A percentile compares a stretch with the other conserved stretches of the same genome.
Conservation (phyloP, 257 asterid species). For the Schizonepeta tenuifolia region DNA sequence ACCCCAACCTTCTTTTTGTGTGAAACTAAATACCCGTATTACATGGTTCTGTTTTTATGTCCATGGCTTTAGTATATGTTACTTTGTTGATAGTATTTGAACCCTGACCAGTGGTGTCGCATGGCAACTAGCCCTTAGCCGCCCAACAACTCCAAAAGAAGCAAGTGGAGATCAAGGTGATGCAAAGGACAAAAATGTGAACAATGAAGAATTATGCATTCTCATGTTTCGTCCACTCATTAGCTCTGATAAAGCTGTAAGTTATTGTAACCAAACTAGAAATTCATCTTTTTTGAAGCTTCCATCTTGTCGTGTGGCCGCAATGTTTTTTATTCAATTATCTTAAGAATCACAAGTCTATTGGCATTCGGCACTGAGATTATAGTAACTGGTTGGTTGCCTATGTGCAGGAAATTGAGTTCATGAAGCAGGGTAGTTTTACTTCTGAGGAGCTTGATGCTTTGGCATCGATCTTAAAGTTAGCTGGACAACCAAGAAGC, state of each 20-base stretch:
- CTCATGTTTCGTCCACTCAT: constrained; percentile 87
- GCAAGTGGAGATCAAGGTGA: constrained; percentile 44
- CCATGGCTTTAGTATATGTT: constrained; percentile 24
- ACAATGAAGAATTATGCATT: constrained; percentile 69
- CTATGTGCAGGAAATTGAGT: constrained; percentile 77
- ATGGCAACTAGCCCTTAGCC: constrained; percentile 86
- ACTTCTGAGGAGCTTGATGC: constrained; percentile 87
- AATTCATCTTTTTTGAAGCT: constrained; percentile 13
- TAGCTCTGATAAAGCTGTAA: constrained; percentile 81
- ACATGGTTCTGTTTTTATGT: constrained; percentile 6
- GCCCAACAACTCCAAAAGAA: constrained; percentile 52
- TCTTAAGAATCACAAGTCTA: not conserved
- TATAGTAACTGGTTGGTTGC: constrained; percentile 27
- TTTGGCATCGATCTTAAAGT: constrained; percentile 63
- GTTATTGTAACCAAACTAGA: constrained; percentile 38
- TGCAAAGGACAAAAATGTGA: constrained; percentile 40
- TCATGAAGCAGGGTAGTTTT: constrained; percentile 81
- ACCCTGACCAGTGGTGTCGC: constrained; percentile 80
- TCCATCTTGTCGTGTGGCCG: constrained; percentile 13
- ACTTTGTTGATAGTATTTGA: constrained; percentile 29
- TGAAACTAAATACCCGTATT: constrained; percentile 8
- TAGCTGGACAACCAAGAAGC: constrained; percentile 66
- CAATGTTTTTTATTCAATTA: not conserved
- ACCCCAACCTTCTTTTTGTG: constrained; percentile 10
- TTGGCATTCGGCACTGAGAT: constrained; percentile 7